Evolutionary conservation across 2,329 filamentous ascomycete species (phyloP).

Genomic region (Coniella lustricola): DNA sequence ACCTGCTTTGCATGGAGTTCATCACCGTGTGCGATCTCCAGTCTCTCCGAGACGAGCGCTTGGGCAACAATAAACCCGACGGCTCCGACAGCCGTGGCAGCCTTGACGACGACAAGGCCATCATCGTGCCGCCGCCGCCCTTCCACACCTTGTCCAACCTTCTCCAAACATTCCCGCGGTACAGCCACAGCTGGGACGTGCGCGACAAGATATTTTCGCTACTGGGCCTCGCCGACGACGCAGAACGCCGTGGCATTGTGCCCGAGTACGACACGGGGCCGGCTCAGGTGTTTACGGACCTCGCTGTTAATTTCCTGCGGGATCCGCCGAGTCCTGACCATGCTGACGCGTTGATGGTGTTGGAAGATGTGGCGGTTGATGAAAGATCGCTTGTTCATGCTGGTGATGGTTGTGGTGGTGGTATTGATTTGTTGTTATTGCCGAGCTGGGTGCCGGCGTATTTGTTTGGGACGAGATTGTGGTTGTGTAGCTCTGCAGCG

Average conservation of each 20-base stretch:
- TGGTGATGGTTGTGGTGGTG: too few species aligned
- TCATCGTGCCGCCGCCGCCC: too few species aligned
- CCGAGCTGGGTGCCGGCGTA: too few species aligned
- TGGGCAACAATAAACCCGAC: too few species aligned
- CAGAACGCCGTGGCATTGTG: not conserved
- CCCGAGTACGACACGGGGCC: not conserved
- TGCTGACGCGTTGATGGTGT: not conserved
- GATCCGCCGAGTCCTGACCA: too few species aligned
- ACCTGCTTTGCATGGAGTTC: not conserved
- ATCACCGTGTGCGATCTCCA: not conserved
- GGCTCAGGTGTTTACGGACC: not conserved
- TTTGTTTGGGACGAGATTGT: too few species aligned
- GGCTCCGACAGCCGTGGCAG: too few species aligned
- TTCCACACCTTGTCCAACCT: not conserved
- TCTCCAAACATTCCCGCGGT: not conserved
- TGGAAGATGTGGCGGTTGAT: not conserved
- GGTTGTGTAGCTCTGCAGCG: too few species aligned
- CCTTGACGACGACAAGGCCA: too few species aligned
- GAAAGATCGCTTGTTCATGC: not conserved
- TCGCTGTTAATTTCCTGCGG: not conserved
- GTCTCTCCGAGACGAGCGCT: not conserved
- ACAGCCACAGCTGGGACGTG: not conserved
- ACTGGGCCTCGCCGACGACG: not conserved
- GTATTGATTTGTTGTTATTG: too few species aligned
- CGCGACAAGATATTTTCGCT: constrained; percentile 5